Percentiles rank a stretch among this genome's conserved stretches.
Evolutionary conservation across 805 yeast species (phyloP).

Genomic region (Ascoidea tarda): DNA sequence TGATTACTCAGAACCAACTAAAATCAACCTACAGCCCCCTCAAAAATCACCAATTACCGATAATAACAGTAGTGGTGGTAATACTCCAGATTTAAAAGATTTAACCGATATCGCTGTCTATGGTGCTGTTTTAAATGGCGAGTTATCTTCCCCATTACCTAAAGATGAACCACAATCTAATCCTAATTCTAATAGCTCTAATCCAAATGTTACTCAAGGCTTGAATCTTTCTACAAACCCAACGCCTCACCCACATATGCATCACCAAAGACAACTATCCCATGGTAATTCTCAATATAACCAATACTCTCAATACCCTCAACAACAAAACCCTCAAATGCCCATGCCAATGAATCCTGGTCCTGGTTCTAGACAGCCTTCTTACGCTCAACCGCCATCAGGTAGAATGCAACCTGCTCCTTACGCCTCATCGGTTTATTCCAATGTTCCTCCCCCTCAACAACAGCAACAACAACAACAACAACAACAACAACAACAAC

Average conservation of each 20-base stretch:
- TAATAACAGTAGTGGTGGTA: background rate
- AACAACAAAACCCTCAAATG: background rate
- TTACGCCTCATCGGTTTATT: background rate
- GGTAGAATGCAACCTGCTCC: background rate
- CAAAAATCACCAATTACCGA: background rate
- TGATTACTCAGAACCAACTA: background rate
- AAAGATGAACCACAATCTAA: background rate
- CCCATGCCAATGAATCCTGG: background rate
- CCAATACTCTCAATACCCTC: background rate
- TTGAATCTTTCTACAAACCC: background rate
- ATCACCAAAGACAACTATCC: too few species aligned
- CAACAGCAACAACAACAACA: background rate
- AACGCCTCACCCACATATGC: background rate
- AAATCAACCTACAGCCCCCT: background rate
- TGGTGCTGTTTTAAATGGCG: background rate
- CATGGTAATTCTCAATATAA: background rate
- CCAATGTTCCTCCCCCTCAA: background rate
- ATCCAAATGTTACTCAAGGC: background rate
- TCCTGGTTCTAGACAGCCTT: background rate
- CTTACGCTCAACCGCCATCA: background rate
- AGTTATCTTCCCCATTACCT: background rate
- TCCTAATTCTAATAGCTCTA: too few species aligned
- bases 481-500: background rate
- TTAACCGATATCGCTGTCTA: background rate
- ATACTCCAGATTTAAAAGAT: background rate